Evolutionary conservation across 805 yeast genomes (phyloP).

Genomic region (Candida yuanshanica): DNA sequence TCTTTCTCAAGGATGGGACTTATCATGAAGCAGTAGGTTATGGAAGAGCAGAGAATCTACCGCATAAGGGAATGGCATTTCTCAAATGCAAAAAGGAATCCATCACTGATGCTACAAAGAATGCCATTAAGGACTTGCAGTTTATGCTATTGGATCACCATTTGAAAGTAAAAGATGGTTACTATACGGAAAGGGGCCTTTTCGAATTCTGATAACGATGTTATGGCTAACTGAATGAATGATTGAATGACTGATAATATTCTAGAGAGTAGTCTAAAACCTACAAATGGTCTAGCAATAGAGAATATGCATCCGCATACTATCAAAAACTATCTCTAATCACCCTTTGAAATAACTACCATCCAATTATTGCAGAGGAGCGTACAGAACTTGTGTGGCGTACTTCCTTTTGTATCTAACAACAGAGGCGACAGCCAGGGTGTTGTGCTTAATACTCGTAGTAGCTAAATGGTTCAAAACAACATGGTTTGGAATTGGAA

Average conservation of each 20-base stretch:
- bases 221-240: too few relatives aligned
- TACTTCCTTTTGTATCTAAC: constrained; percentile 85
- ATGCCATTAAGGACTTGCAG: constrained; percentile 77
- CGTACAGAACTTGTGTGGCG: constrained; percentile 87
- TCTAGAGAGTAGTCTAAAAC: not conserved
- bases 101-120: constrained; percentile 74
- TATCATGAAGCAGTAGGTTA: constrained; percentile 73
- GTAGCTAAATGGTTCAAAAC: constrained; percentile 94
- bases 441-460: constrained; percentile 88
- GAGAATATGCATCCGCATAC: not conserved
- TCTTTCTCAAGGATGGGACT: constrained; percentile 76
- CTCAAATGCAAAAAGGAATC: constrained; percentile 83
- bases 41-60: constrained; percentile 63
- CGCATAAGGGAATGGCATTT: constrained; percentile 61
- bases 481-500: constrained; percentile 93
- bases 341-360: not conserved
- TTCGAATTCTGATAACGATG: constrained; percentile 20
- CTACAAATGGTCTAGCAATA: not conserved
- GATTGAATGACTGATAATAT: too few relatives aligned
- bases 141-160: constrained; percentile 42
- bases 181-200: constrained; percentile 27
- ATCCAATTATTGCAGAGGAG: constrained; percentile 54
- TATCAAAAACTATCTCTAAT: too few relatives aligned
- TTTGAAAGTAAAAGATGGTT: constrained; percentile 26
- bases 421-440: constrained; percentile 87